Percentiles rank a stretch among this genome's conserved stretches.
Conservation (phyloP, 495 filamentous ascomycete species). For the Penicillium diatomitis region DNA sequence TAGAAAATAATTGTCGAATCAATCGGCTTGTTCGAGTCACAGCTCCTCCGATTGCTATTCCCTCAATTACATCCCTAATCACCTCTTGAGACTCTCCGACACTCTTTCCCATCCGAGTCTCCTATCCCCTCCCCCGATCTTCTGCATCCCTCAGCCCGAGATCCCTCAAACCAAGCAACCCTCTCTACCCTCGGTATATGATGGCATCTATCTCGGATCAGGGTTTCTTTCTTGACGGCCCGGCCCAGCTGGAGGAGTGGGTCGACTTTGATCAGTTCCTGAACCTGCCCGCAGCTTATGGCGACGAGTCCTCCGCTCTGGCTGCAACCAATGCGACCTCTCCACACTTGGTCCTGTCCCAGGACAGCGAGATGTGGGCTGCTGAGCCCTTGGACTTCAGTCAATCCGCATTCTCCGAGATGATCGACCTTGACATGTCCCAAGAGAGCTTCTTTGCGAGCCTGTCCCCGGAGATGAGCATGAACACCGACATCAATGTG, state of each 20-base stretch:
- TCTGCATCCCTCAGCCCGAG: not conserved
- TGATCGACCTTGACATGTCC: slow-evolving; percentile 17
- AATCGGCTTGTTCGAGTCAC: no score
- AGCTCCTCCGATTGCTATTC: no score
- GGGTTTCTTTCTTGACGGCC: slow-evolving; percentile 12
- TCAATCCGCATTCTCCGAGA: slow-evolving; percentile 21
- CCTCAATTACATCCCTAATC: no score
- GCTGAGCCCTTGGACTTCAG: slow-evolving; percentile 14
- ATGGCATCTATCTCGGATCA: slow-evolving; percentile 21
- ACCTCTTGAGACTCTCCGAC: no score
- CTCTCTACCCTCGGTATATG: not conserved
- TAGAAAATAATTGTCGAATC: no score
- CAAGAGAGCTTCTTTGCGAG: slow-evolving; percentile 13
- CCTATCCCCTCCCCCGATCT: not conserved
- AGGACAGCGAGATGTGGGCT: slow-evolving; percentile 16
- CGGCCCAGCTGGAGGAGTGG: slow-evolving; percentile 19
- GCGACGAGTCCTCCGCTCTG: slow-evolving; percentile 25
- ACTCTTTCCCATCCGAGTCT: not conserved
- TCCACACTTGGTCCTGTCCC: slow-evolving; percentile 24
- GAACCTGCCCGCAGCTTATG: slow-evolving; percentile 23
- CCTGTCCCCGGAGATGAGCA: slow-evolving; percentile 14
- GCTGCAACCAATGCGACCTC: slow-evolving; percentile 28
- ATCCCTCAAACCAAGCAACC: not conserved
- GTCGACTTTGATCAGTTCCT: slow-evolving; percentile 33
- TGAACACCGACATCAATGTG: slow-evolving; percentile 16